Base-by-base conservation (phyloP, 306 rosid genomes). In the Cucurbita ficifolia region DNA sequence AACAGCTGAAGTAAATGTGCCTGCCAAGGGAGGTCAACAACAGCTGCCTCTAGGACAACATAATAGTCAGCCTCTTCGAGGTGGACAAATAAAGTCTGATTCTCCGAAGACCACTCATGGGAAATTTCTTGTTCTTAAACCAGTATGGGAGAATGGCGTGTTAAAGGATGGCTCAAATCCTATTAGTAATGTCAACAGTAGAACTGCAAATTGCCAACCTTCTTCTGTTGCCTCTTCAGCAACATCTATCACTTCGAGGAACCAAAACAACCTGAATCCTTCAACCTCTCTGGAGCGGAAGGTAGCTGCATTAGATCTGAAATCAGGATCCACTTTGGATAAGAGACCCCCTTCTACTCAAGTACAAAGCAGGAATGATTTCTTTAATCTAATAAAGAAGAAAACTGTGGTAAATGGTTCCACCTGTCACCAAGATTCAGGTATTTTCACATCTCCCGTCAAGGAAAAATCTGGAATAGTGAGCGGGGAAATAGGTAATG, bases 331-430 rank as follows among this genome's bases (percentile, higher is more conserved):
- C 40, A 45, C 86, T 38, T 16, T 83, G 82, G 99, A 94, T 60
- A 94, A 88, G 91, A 89, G 86, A 78, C 87, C 89, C 50, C 82
- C 87, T 40, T 62, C 86, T 76, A 84, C 96, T 83, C 99, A 91
- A 80, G 84, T 75, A 42, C 91, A 94, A 92, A 94, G 99, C 84
- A 85, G 99, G 79, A 85, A 87, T 79, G 98, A 90, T 81, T 94
- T 94, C 80, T 94, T 94, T 77, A 89, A 90, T 78, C 90, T 79
- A 74, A 57, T 94, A 24, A 94, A 94, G 89, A 89, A 83, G 81
- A 89, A 91, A 81, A 91, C 95, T 52, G 68, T 79, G 7, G 81
- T 61, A 79, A 91, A 78, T 81, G 77, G 88, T 29, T 76, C 97
- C 60, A 64, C 84, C 49, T 75, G 67, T 70, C 81, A 75, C 69